phyloP scores from a whole-genome alignment of 2,329 filamentous ascomycete genomes.

The Fusarium nelsonii region DNA sequence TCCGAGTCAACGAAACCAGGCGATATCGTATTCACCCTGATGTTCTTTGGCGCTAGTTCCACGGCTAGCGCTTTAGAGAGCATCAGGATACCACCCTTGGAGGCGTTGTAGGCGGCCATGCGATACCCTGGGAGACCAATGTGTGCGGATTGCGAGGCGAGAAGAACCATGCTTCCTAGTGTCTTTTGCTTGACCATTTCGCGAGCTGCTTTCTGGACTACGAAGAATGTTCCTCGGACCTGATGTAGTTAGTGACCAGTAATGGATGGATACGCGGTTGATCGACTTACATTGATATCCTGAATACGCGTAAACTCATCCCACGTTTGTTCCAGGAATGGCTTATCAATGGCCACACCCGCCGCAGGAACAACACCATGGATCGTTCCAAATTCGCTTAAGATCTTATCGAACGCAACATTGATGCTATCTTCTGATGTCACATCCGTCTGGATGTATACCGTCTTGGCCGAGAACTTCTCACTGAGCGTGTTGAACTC shows the following conservation, averaged over 20 bases:
- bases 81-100: slow-evolving; percentile 58
- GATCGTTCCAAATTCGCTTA: slow-evolving; percentile 46
- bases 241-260: slow-evolving; percentile 15
- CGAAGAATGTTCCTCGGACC: slow-evolving; percentile 59
- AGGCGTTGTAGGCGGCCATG: slow-evolving; percentile 58
- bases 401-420: slow-evolving; percentile 40
- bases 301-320: slow-evolving; percentile 56
- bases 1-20: slow-evolving; percentile 56
- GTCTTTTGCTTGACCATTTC: slow-evolving; percentile 56
- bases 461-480: slow-evolving; percentile 43
- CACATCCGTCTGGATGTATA: slow-evolving; percentile 52
- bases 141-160: slow-evolving; percentile 45
- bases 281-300: slow-evolving; percentile 55
- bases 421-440: slow-evolving; percentile 49
- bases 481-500: slow-evolving; percentile 46
- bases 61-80: slow-evolving; percentile 55
- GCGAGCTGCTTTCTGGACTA: slow-evolving; percentile 54
- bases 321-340: slow-evolving; percentile 59
- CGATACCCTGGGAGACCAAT: slow-evolving; percentile 42
- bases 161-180: slow-evolving; percentile 55
- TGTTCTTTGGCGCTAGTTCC: slow-evolving; percentile 54
- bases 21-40: slow-evolving; percentile 56
- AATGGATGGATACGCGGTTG: rapidly evolving
- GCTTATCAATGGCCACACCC: slow-evolving; percentile 59
- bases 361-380: slow-evolving; percentile 53